Conservation (phyloP, 352 stramenopile species). For the Phytophthora colocasiae region DNA sequence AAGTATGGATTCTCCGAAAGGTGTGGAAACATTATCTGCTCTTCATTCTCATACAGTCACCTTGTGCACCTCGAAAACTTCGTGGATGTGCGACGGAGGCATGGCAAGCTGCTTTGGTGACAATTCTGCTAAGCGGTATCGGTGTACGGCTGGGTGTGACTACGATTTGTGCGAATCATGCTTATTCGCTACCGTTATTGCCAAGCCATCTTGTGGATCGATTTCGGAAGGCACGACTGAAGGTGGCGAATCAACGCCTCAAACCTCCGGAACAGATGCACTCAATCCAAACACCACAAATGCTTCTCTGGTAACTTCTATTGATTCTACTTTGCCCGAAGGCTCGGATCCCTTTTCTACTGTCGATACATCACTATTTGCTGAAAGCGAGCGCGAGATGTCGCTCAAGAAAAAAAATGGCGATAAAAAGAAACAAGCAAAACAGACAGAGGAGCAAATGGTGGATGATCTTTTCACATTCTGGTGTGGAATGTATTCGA, state of each 20-base stretch:
- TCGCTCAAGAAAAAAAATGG: constrained; percentile 30
- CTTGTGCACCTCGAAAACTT: constrained; percentile 56
- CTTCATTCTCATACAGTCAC: constrained; percentile 65
- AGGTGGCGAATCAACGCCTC: neutral
- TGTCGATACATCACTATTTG: constrained; percentile 44
- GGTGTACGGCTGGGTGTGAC: constrained; percentile 71
- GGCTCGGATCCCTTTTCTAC: constrained; percentile 40
- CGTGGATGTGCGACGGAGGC: constrained; percentile 81
- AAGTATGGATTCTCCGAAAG: constrained; percentile 12
- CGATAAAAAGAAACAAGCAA: constrained; percentile 20
- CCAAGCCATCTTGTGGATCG: constrained; percentile 22
- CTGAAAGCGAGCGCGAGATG: constrained; percentile 27
- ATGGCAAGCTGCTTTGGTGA: constrained; percentile 61
- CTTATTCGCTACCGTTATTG: constrained; percentile 48
- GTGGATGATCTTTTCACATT: constrained; percentile 55
- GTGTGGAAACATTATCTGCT: constrained; percentile 41
- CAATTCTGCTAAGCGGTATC: constrained; percentile 63
- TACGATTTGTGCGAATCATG: constrained; percentile 81
- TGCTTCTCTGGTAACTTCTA: neutral
- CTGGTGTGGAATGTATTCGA: constrained; percentile 70
- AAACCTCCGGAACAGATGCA: neutral
- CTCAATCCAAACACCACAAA: constrained; percentile 2
- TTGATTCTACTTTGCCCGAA: constrained; percentile 20
- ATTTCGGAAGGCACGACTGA: constrained; percentile 14
- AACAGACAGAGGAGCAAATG: constrained; percentile 39